Evolutionary conservation across 371 early-diverging fungal genomes (phyloP).

Genomic region (Apophysomyces trapeziformis): DNA sequence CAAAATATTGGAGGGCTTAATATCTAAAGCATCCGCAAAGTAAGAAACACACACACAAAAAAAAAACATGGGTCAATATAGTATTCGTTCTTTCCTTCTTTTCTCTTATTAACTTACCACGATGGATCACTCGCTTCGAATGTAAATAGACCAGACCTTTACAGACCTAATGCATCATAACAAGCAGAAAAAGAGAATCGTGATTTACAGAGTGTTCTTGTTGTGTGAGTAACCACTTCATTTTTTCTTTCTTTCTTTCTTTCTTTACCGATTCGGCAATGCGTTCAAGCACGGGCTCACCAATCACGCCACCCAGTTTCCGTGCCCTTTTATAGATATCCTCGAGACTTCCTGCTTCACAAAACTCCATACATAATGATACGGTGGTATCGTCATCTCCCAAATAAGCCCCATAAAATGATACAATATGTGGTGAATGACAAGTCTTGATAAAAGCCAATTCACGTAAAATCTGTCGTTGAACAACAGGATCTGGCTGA

Average conservation of each 20-base stretch:
- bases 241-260: neutral
- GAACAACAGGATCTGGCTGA: slow-evolving; percentile 72
- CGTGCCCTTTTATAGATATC: slow-evolving; percentile 76
- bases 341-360: slow-evolving; percentile 83
- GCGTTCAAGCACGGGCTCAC: slow-evolving; percentile 80
- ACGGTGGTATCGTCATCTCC: slow-evolving; percentile 86
- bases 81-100: too few species aligned
- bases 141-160: slow-evolving; percentile 83
- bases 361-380: slow-evolving; percentile 96
- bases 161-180: slow-evolving; percentile 54
- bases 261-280: slow-evolving; percentile 73
- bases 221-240: neutral
- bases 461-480: slow-evolving; percentile 90
- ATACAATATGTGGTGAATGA: slow-evolving; percentile 90
- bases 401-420: slow-evolving; percentile 92
- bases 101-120: slow-evolving; percentile 43
- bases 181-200: neutral
- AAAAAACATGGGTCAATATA: too few species aligned
- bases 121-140: slow-evolving; percentile 83
- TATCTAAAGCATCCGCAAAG: slow-evolving; percentile 46
- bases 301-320: slow-evolving; percentile 67
- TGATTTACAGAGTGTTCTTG: too few species aligned
- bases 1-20: slow-evolving; percentile 93
- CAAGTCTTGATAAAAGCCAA: slow-evolving; percentile 87
- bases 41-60: neutral